Evolutionary conservation across 805 yeast species (phyloP).

Genomic region (Yarrowia phangngaensis): DNA sequence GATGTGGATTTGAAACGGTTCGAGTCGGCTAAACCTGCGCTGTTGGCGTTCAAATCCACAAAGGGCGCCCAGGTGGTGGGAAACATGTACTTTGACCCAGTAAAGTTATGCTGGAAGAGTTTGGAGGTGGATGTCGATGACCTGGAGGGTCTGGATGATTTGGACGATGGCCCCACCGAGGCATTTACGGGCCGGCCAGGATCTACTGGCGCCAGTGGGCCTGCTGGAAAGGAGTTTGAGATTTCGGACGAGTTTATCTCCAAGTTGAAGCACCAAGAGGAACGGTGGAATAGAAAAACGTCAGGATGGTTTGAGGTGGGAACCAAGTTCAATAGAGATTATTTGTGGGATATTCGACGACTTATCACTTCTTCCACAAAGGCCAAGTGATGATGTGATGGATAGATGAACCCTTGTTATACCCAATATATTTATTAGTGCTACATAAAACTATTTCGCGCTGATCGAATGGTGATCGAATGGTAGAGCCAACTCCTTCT

Average conservation of each 20-base stretch:
- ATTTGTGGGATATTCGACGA: conserved; percentile 38
- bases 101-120: conserved; percentile 57
- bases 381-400: no score
- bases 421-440: no score
- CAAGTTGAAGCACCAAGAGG: conserved; percentile 38
- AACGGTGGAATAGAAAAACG: conserved; percentile 39
- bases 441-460: no score
- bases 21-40: conserved; percentile 42
- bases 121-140: conserved; percentile 39
- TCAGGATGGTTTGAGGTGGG: conserved; percentile 38
- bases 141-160: conserved; percentile 51
- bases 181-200: conserved; percentile 18
- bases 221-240: conserved; percentile 38
- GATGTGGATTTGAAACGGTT: conserved; percentile 54
- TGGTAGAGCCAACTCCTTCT: no score
- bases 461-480: no score
- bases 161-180: conserved; percentile 31
- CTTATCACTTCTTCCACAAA: conserved; percentile 33
- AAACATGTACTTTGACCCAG: conserved; percentile 59
- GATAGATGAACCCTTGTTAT: no score
- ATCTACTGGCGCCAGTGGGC: background rate
- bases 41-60: conserved; percentile 35
- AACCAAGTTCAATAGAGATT: conserved; percentile 33
- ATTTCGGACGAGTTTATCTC: conserved; percentile 34
- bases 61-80: conserved; percentile 46